A percentile compares a stretch with the other conserved stretches of the same genome.
Evolutionary conservation across 805 yeast genomes (phyloP).

Genomic region (Lipomyces yamadae): DNA sequence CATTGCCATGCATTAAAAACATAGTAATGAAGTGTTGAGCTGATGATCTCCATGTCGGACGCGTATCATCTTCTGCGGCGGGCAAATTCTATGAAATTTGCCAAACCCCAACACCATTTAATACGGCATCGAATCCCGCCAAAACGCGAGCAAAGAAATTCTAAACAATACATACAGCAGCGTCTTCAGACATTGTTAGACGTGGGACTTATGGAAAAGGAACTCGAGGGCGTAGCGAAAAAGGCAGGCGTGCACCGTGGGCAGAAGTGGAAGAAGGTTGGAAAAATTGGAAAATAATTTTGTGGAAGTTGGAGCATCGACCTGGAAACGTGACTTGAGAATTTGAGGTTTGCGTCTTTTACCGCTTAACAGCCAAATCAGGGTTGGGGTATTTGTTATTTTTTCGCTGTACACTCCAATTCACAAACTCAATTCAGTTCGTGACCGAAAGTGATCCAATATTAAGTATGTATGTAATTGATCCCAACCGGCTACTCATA

Average conservation of each 20-base stretch:
- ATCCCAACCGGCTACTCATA: background rate
- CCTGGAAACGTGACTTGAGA: background rate
- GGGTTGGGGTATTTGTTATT: background rate
- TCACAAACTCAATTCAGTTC: background rate
- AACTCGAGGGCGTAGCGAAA: constrained; percentile 7
- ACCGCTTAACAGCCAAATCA: background rate
- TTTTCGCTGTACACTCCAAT: too few relatives aligned
- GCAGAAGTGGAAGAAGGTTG: constrained; percentile 13
- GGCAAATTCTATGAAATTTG: constrained; percentile 1
- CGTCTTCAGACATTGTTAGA: constrained; percentile 49
- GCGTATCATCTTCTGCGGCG: too few relatives aligned
- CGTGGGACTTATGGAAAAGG: constrained; percentile 10
- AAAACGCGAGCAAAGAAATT: background rate
- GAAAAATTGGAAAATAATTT: constrained; percentile 17
- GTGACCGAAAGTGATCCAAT: background rate
- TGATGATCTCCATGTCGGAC: background rate
- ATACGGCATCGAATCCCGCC: background rate
- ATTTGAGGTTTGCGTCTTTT: background rate
- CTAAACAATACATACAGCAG: constrained; percentile 40
- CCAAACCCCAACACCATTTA: background rate
- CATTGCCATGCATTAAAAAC: too few relatives aligned
- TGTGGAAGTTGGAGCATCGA: background rate
- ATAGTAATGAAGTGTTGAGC: background rate
- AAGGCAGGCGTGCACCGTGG: background rate
- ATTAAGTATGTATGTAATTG: too few relatives aligned